Evolutionary conservation across 192 early-diverging fungal genomes (phyloP).

Genomic region (Mortierella hygrophila): DNA sequence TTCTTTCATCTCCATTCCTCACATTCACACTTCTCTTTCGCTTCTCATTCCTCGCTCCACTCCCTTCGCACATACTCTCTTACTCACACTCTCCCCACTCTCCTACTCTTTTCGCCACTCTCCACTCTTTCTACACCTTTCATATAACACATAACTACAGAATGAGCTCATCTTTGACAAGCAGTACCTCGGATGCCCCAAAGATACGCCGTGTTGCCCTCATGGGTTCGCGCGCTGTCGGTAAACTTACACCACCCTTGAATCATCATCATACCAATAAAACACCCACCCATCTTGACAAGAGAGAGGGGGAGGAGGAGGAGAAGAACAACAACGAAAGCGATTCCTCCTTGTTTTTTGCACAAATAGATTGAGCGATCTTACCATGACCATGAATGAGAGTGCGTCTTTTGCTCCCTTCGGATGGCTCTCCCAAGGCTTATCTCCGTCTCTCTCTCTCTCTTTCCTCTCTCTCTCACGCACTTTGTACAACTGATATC

Average conservation of each 20-base stretch:
- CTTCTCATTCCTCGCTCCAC: background rate
- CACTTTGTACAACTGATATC: background rate
- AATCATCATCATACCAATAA: background rate
- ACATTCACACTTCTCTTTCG: background rate
- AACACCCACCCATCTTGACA: background rate
- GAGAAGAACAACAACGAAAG: background rate
- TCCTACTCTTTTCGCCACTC: background rate
- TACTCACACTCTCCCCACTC: background rate
- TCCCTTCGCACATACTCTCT: background rate
- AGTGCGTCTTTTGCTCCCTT: background rate
- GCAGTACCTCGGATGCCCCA: conserved; percentile 40
- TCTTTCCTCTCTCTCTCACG: background rate
- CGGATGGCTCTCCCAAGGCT: background rate
- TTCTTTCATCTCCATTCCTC: background rate
- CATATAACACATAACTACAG: background rate
- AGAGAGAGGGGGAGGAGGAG: background rate
- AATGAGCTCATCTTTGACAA: conserved; percentile 30
- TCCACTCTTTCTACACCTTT: background rate
- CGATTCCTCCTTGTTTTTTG: background rate
- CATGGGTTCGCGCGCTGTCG: conserved; percentile 83
- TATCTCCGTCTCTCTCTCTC: background rate
- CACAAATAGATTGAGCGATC: background rate
- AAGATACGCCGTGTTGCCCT: conserved; percentile 87
- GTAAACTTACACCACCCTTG: conserved; percentile 46
- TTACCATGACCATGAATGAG: background rate